Evolutionary conservation across 805 yeast genomes (phyloP).

Genomic region (Suhomyces xylopsoci): DNA sequence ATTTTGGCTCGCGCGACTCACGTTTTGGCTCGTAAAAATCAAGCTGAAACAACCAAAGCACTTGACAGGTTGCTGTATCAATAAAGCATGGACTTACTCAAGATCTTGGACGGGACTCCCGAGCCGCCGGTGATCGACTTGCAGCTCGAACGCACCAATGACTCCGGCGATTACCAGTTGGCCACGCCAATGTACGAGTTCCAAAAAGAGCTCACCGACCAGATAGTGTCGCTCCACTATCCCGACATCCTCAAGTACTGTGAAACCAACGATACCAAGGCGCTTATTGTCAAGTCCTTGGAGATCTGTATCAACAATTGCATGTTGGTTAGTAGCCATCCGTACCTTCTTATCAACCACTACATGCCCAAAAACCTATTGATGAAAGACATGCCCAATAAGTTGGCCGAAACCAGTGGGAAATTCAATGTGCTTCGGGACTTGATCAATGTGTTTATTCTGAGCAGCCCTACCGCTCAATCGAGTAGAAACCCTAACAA

Average conservation of each 20-base stretch:
- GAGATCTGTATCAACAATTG: constrained; percentile 73
- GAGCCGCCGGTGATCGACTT: constrained; percentile 72
- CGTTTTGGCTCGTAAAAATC: background rate
- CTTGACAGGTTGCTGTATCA: background rate
- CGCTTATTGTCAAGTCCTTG: constrained; percentile 69
- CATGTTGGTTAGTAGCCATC: constrained; percentile 82
- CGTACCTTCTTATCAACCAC: constrained; percentile 79
- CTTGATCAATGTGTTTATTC: constrained; percentile 53
- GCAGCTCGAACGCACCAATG: constrained; percentile 43
- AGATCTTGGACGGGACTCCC: constrained; percentile 78
- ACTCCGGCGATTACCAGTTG: constrained; percentile 64
- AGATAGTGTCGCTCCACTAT: constrained; percentile 86
- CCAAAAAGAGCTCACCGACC: constrained; percentile 87
- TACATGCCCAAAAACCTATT: constrained; percentile 77
- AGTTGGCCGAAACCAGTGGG: constrained; percentile 76
- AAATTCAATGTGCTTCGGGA: constrained; percentile 72
- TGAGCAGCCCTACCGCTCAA: constrained; percentile 8
- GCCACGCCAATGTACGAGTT: constrained; percentile 83
- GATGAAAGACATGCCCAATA: constrained; percentile 65
- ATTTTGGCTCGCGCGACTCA: background rate
- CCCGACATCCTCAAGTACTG: constrained; percentile 86
- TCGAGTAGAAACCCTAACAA: constrained; percentile 27
- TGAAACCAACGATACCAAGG: constrained; percentile 52
- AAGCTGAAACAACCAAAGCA: background rate
- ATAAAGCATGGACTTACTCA: constrained; percentile 70